phyloP scores from a whole-genome alignment of 108 stramenopile species.

The Skeletonema costatum region DNA sequence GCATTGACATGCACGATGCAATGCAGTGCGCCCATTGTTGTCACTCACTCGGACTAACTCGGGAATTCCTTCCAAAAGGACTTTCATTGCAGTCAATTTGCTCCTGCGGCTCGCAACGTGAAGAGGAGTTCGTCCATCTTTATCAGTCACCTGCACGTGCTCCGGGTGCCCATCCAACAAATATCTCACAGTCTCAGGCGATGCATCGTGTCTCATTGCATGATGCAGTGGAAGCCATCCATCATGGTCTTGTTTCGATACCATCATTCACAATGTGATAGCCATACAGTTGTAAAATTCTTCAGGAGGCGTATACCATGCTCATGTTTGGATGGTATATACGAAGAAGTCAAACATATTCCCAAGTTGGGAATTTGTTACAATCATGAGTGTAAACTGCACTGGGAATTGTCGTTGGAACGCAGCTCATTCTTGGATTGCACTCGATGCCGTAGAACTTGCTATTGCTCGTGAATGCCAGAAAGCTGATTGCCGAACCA shows the following conservation, averaged over 20 bases:
- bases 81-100: not conserved
- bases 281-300: too few relatives aligned
- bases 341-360: too few relatives aligned
- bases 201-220: constrained; percentile 7
- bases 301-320: too few relatives aligned
- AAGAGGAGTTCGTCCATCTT: not conserved
- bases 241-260: not conserved
- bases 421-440: too few relatives aligned
- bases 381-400: too few relatives aligned
- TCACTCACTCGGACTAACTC: not conserved
- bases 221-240: constrained; percentile 16
- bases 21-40: not conserved
- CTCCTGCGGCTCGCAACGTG: constrained; percentile 8
- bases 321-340: too few relatives aligned
- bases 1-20: not conserved
- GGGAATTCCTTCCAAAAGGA: not conserved
- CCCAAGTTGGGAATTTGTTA: too few relatives aligned
- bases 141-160: not conserved
- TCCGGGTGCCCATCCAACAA: not conserved
- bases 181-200: not conserved
- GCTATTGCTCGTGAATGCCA: too few relatives aligned
- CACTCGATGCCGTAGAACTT: too few relatives aligned
- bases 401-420: too few relatives aligned
- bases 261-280: too few relatives aligned
- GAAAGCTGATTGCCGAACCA: too few relatives aligned